These are phyloP conservation scores for Cyclocybe cylindracea DNA, from an alignment of 768 basidiomycete genomes.

Conservation along the genomic window DNA sequence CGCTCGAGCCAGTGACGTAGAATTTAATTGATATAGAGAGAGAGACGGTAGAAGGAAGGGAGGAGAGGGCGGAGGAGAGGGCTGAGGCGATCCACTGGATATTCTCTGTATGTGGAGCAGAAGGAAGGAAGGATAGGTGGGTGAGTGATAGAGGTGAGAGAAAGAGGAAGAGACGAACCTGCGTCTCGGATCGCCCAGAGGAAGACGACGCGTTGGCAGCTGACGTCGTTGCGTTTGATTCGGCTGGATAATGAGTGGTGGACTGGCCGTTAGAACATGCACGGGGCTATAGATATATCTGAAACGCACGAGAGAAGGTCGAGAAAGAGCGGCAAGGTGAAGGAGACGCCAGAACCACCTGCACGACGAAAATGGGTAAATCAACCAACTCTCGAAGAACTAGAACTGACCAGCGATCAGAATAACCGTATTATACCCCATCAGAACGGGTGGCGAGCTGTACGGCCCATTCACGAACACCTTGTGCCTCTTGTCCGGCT, in stretches of 20 bases:
- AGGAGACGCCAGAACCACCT: conserved; percentile 55
- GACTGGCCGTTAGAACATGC: neutral
- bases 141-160: too few species aligned
- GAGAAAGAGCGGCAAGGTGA: conserved; percentile 44
- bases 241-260: conserved; percentile 19
- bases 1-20: conserved; percentile 31
- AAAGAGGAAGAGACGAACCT: conserved; percentile 26
- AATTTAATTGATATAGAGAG: conserved; percentile 40
- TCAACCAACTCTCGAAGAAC: neutral
- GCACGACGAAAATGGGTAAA: neutral
- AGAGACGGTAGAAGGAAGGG: too few species aligned
- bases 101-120: conserved; percentile 35
- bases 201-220: conserved; percentile 35
- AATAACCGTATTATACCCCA: conserved; percentile 38
- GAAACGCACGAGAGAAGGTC: conserved; percentile 39
- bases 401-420: conserved; percentile 40
- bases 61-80: conserved; percentile 26
- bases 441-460: conserved; percentile 35
- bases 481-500: conserved; percentile 26
- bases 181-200: conserved; percentile 46
- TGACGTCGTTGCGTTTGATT: conserved; percentile 20
- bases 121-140: too few species aligned
- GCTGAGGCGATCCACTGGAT: conserved; percentile 44
- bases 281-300: neutral
- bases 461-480: conserved; percentile 58